phyloP scores from a whole-genome alignment of 495 filamentous ascomycete genomes.

The Lineolata rhizophorae region DNA sequence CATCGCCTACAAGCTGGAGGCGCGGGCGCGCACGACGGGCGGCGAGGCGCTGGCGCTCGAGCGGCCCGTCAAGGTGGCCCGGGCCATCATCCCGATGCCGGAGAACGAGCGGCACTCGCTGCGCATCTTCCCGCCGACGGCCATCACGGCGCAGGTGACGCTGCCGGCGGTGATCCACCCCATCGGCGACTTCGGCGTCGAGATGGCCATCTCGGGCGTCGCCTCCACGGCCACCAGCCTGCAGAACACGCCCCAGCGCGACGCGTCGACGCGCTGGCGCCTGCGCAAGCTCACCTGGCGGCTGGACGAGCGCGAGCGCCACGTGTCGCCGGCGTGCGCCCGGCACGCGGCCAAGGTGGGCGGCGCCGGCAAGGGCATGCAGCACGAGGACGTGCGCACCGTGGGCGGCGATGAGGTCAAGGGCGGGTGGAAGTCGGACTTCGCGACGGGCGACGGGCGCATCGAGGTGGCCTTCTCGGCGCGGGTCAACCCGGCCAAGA shows the following conservation, averaged over 20 bases:
- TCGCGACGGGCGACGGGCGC: constrained; percentile 12
- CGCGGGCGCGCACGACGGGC: constrained; percentile 35
- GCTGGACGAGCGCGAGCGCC: constrained; percentile 66
- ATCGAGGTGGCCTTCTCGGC: constrained; percentile 73
- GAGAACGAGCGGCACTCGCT: constrained; percentile 46
- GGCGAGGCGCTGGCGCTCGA: constrained; percentile 44
- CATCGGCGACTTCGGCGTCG: constrained; percentile 59
- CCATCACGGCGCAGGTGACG: constrained; percentile 61
- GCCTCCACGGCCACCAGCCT: no score
- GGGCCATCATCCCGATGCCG: constrained; percentile 46
- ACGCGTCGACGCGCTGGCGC: constrained; percentile 34
- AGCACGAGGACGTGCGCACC: constrained; percentile 53
- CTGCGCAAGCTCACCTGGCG: constrained; percentile 81
- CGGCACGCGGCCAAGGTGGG: constrained; percentile 56
- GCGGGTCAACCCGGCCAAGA: constrained; percentile 33
- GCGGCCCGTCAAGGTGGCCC: constrained; percentile 44
- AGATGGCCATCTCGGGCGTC: constrained; percentile 61
- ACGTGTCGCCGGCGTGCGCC: constrained; percentile 59
- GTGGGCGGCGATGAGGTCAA: constrained; percentile 55
- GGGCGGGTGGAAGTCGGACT: constrained; percentile 93
- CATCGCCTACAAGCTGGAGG: constrained; percentile 60
- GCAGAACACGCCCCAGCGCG: constrained; percentile 19
- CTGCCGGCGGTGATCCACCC: constrained; percentile 71
- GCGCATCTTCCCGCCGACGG: constrained; percentile 90
- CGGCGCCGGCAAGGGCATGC: constrained; percentile 48